Evolutionary conservation across 2,329 filamentous ascomycete species (phyloP), one percentile per base, ranked within the genome.

Genomic region (Aspergillus vadensis): DNA sequence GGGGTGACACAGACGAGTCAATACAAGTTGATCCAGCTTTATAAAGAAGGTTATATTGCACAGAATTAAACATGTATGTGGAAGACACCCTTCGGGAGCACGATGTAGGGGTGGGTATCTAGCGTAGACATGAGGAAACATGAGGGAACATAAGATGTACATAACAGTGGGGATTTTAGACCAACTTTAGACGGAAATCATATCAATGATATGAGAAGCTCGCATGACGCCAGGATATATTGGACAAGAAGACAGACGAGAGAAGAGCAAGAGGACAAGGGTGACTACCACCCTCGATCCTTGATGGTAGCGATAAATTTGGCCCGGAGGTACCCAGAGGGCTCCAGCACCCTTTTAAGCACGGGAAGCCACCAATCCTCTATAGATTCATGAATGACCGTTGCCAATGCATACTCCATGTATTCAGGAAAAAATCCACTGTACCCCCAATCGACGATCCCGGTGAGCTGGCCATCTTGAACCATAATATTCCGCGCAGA

Each of bases 381-480:
- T 17, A 41, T 25, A n/a, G 12, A 6, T n/a, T 55, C 52, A 43
- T 55, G 52, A 17, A 55, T 55, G 21, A 55, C 36, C 3, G 36
- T 55, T 19, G 52, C 52, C 21, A 55, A 14, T 5, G 52, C 52
- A 43, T 55, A 55, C 36, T 55, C 52, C 36, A 72, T 78, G 64
- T 78, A 78, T 39, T 67, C 72, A 15, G 74, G 76, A 61, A 74
- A 77, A 74, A 74, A 79, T 7, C 75, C 74, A 41, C 74, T 65
- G 51, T 68, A 73, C 54, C 78, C 76, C 76, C 73, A 79, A 65
- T 80, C 75, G 54, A 80, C 65, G 21, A 80, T 67, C 1, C 63
- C 70, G 41, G 64, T 65, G 25, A 73, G 63, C 25, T 58, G 12
- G 21, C 63, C 68, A 47, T 63, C 48, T 6, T 66, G 61, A 21